Evolutionary conservation across 2,329 filamentous ascomycete species (phyloP).

Genomic region (Macroventuria anomochaeta): DNA sequence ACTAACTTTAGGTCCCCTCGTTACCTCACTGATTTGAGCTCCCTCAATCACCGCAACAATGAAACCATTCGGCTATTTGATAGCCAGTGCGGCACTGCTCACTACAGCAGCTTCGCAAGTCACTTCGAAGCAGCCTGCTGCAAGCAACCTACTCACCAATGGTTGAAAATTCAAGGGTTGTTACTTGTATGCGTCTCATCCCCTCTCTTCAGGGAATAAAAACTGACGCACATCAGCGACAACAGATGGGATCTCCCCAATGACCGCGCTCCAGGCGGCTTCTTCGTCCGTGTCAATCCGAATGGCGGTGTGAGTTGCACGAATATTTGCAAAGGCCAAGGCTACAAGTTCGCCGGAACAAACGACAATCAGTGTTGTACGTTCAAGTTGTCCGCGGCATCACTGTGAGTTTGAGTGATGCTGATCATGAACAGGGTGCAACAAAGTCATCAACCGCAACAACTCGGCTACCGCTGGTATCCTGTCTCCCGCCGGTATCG

Average conservation of each 20-base stretch:
- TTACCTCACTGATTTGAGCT: background rate
- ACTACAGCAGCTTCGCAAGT: constrained; percentile 6
- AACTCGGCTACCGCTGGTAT: background rate
- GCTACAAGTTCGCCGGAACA: constrained; percentile 20
- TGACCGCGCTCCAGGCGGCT: constrained; percentile 15
- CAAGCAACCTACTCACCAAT: constrained; percentile 5
- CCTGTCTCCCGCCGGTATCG: background rate
- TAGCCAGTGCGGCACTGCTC: constrained; percentile 24
- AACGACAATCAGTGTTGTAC: constrained; percentile 28
- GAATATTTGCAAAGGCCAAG: background rate
- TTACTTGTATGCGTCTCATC: constrained; percentile 14
- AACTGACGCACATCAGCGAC: constrained; percentile 1
- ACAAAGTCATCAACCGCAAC: constrained; percentile 6
- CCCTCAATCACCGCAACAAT: constrained; percentile 6
- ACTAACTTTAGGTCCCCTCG: background rate
- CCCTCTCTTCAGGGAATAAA: background rate
- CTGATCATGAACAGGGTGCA: constrained; percentile 2
- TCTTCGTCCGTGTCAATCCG: background rate
- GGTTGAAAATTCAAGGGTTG: constrained; percentile 29
- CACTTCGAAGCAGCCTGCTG: constrained; percentile 1
- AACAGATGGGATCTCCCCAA: background rate
- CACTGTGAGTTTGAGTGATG: background rate
- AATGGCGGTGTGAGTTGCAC: constrained; percentile 19
- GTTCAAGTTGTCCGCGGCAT: background rate
- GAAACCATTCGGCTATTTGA: constrained; percentile 26